Conservation (phyloP, 306 rosid species). For the Spatholobus suberectus region DNA sequence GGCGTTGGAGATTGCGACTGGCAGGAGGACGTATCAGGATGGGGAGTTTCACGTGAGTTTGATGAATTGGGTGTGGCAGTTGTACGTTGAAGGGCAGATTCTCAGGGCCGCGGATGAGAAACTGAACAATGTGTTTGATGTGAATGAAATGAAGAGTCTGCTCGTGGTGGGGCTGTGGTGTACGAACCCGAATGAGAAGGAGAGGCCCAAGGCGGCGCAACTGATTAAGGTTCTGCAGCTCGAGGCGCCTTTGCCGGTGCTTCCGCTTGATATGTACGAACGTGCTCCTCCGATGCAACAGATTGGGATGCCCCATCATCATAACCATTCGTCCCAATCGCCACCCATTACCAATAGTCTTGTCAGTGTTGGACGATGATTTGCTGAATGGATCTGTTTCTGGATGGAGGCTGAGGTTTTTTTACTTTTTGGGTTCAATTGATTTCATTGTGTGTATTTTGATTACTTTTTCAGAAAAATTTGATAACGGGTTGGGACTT, state of each 20-base stretch:
- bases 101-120: constrained; percentile 50
- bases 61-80: constrained; percentile 49
- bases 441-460: no score
- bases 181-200: constrained; percentile 40
- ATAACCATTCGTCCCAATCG: neutral
- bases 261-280: constrained; percentile 53
- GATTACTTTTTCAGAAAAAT: no score
- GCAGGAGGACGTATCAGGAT: constrained; percentile 51
- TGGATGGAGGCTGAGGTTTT: neutral
- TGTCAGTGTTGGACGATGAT: constrained; percentile 37
- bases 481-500: no score
- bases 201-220: constrained; percentile 53
- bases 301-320: neutral
- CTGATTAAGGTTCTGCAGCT: constrained; percentile 54
- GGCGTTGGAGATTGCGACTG: constrained; percentile 71
- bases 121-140: constrained; percentile 30
- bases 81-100: constrained; percentile 48
- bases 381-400: neutral
- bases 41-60: constrained; percentile 48
- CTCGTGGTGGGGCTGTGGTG: constrained; percentile 58
- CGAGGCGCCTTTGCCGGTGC: constrained; percentile 42
- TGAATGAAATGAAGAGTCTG: constrained; percentile 44
- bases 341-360: constrained; percentile 39
- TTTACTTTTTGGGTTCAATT: neutral
- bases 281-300: neutral